Evolutionary conservation across 805 yeast genomes (phyloP).

Genomic region (Kuraishia molischiana): DNA sequence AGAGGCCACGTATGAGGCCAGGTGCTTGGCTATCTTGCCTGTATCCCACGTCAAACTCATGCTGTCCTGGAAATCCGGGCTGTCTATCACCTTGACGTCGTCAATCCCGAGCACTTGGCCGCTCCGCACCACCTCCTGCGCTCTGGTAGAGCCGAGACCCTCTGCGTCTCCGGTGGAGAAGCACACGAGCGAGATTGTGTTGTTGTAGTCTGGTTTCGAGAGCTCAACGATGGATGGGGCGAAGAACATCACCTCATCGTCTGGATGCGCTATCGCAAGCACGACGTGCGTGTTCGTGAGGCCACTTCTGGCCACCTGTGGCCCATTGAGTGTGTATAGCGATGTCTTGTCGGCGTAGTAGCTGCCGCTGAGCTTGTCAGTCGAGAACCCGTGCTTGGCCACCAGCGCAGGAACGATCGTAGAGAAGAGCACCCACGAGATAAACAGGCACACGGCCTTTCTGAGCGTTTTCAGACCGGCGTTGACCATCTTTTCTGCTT

Average conservation of each 20-base stretch:
- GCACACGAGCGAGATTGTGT: conserved; percentile 51
- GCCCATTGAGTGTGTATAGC: conserved; percentile 13
- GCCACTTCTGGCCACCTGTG: conserved; percentile 7
- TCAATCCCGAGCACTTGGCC: conserved; percentile 44
- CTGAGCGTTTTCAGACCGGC: neutral
- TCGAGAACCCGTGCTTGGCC: neutral
- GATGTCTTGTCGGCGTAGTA: conserved; percentile 1
- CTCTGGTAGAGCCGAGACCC: conserved; percentile 59
- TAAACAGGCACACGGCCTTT: neutral
- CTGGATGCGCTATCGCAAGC: conserved; percentile 83
- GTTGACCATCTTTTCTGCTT: neutral
- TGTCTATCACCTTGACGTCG: conserved; percentile 36
- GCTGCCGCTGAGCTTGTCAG: neutral
- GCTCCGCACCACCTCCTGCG: conserved; percentile 46
- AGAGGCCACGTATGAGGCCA: conserved; percentile 13
- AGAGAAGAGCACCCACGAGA: conserved; percentile 3
- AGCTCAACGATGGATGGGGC: conserved; percentile 62
- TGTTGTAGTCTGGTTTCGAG: conserved; percentile 34
- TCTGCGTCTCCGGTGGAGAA: conserved; percentile 72
- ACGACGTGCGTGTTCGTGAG: conserved; percentile 15
- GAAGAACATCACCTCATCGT: conserved; percentile 97
- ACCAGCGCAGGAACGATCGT: conserved; percentile 1
- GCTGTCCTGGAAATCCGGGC: conserved; percentile 41
- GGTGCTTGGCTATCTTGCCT: conserved; percentile 25
- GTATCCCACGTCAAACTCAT: conserved; percentile 60